These are phyloP conservation scores for Trypanosoma theileri DNA, from an alignment of 208 protist species.

Conservation along the genomic window DNA sequence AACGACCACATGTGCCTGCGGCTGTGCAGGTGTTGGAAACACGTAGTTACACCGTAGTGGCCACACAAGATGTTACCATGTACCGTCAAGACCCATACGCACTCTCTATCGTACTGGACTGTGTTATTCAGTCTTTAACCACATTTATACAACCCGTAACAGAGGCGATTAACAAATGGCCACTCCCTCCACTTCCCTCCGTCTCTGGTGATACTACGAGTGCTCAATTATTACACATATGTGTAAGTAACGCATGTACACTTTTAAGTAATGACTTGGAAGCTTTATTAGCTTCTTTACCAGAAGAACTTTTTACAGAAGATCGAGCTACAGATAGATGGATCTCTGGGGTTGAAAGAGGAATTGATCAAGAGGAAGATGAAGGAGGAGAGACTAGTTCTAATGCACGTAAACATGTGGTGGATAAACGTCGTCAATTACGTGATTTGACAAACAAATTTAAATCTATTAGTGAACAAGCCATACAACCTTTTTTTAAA, in stretches of 20 bases:
- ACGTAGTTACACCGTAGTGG: constrained; percentile 45
- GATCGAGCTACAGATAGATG: constrained; percentile 1
- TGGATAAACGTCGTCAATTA: constrained; percentile 36
- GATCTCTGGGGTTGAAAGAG: constrained; percentile 1
- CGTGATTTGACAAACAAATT: constrained; percentile 34
- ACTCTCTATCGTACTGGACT: constrained; percentile 48
- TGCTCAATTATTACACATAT: constrained; percentile 73
- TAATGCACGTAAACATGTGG: neutral
- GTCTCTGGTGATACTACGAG: constrained; percentile 49
- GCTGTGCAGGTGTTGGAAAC: constrained; percentile 47
- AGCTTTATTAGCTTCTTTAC: constrained; percentile 45
- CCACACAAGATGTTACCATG: constrained; percentile 50
- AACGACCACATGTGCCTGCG: constrained; percentile 26
- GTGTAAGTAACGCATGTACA: constrained; percentile 71
- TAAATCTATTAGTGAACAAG: constrained; percentile 33
- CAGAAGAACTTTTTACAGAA: constrained; percentile 8
- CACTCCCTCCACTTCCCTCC: constrained; percentile 71
- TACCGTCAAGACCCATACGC: constrained; percentile 68
- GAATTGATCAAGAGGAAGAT: constrained; percentile 1
- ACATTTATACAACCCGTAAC: constrained; percentile 37
- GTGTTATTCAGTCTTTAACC: constrained; percentile 42
- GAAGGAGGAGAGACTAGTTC: neutral
- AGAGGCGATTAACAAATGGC: constrained; percentile 32
- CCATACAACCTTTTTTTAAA: constrained; percentile 47
- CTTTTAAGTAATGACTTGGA: constrained; percentile 53